Evolutionary conservation across 108 stramenopile species (phyloP), one percentile per base, ranked within the genome.

Genomic region (Schizochytrium sp.): DNA sequence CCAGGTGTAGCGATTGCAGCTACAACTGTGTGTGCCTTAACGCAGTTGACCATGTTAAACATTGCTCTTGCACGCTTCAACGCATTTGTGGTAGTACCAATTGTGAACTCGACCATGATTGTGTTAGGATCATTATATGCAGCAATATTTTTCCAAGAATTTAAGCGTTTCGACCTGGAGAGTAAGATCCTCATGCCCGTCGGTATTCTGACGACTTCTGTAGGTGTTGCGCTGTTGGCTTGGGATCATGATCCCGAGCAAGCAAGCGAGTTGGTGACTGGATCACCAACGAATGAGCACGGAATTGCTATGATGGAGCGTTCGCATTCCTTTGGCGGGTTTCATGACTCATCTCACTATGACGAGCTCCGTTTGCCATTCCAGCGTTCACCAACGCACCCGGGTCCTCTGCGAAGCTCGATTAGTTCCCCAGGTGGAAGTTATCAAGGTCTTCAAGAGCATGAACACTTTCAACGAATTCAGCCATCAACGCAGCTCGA

Each of bases 71-170:
- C 76, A 10, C 47, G 10, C 1, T 83, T 55, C 47, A 83, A 83
- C 55, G 76, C 76, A 47, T 83, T 83, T 83, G 76, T 83, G 76
- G 76, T 83, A 10, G 76, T 83, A 0, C 76, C 76, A n/a, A 55
- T 83, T 10, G 47, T 55, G 50, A 83, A 83, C 47, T 10, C 50
- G 15, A 55, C 53, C 12, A 55, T 83, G 76, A 83, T 83, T 28
- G 53, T 83, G 47, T 53, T 83, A 13, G 76, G 76, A 12, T 55
- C 50, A 5, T 53, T 83, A 38, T 83, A 83, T 53, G 76, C 76
- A 38, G 76, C 76, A 8, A 55, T 83, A 47, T 83, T 83, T 38
- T 83, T 83, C 76, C 19, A 83, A 42, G 76, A 83, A 40, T 83
- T 55, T 55, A 17, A 83, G 7, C 76, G 76, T 28, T 83, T 83